Base-by-base conservation (phyloP, 148 eudicot species). In the Rhododendron ferrugineum region DNA sequence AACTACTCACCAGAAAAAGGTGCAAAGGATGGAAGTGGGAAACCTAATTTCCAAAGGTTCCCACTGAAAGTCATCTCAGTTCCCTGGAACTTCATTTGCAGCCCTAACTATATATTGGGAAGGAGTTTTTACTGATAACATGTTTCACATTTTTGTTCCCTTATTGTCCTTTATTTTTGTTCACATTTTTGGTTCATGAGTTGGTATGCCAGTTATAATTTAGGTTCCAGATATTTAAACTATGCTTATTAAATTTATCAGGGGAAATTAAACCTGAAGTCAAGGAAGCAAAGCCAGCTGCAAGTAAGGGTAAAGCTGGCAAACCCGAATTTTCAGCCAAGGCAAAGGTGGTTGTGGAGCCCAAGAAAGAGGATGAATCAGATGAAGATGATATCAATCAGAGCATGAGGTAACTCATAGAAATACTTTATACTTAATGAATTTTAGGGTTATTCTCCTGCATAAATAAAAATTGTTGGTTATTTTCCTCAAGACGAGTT, bases 371-470 rank as follows among this genome's bases (percentile, higher is more conserved):
- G 23, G 91, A 88, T 22, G 91, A 87, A 14, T 91, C 85, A 56
- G 90, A 85, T 66, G 86, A 86, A n/a, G 90, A 86, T 36, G 90
- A 86, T 40, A 88, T 74, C 93, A 88, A 5, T 86, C 88, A 46
- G 92, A 91, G 79, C 87, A 79, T 50, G 85, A 87, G 89, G 89
- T 83, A 85, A 75, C 23, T 36, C 52, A 6, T 26, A 26, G 70
- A 64, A 28, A n/a, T 26, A 28, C 14, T 11, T 28, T 34, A 10
- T 64, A 64, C n/a, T 37, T 58, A 36, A 8, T 50, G 46, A 18
- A 56, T 54, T 30, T 34, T 11, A 58, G 54, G 23, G 72, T 56
- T 60, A 54, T 58, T 34, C 83, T 80, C 34, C 28, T 1, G 11
- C 30, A 23, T 20, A 20, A 37, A 7, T 18, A 9, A 42, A 20